A percentile compares a stretch with the other conserved stretches of the same genome.
These are phyloP conservation scores for Exutisphaerella laricina DNA, from an alignment of 2,329 filamentous ascomycete genomes.

Conservation along the genomic window DNA sequence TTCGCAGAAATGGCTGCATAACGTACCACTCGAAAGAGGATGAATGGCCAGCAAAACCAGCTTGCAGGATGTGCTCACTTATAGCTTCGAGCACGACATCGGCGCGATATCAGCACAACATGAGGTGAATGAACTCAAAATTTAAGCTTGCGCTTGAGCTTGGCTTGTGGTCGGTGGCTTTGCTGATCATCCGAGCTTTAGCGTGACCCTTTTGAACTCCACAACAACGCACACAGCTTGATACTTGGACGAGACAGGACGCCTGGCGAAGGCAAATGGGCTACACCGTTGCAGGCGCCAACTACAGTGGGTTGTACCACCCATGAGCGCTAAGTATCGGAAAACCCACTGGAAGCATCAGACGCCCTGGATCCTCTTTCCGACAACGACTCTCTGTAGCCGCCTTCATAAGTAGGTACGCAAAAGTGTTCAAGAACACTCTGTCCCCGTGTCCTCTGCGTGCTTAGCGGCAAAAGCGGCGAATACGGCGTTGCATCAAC, in stretches of 20 bases:
- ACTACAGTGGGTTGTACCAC: not conserved
- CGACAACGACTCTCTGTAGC: no score
- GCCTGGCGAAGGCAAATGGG: no score
- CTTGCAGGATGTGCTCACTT: constrained; percentile 8
- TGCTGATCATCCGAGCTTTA: constrained; percentile 1
- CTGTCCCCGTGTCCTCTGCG: not conserved
- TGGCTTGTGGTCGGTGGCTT: constrained; percentile 1
- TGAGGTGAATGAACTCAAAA: constrained; percentile 1
- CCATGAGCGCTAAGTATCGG: not conserved
- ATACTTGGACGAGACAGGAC: no score
- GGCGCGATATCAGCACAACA: constrained; percentile 1
- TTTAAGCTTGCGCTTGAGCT: constrained; percentile 4
- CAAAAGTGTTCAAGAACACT: not conserved
- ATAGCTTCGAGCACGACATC: constrained; percentile 13
- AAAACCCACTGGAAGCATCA: no score
- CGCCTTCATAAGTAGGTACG: no score
- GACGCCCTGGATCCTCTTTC: no score
- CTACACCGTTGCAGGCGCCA: not conserved
- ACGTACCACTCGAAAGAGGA: not conserved
- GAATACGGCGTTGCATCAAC: not conserved
- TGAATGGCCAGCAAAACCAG: not conserved
- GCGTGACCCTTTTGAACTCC: constrained; percentile 4
- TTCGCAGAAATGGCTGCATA: not conserved
- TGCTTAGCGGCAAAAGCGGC: not conserved
- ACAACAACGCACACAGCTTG: no score